Conservation (phyloP, 345 rosid genomes). For the Melaleuca alternifolia region DNA sequence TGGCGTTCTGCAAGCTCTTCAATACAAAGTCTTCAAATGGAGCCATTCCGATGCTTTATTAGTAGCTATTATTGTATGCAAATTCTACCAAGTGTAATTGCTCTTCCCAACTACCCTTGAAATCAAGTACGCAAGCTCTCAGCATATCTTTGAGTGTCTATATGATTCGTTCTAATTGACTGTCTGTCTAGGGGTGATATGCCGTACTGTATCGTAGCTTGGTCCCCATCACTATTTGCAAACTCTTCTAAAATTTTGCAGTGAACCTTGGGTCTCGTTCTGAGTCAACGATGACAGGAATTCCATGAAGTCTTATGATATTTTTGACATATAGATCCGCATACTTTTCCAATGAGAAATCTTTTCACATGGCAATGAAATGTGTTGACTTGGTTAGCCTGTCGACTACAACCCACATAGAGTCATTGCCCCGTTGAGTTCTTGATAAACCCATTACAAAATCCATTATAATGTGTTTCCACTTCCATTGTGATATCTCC, state of each 20-base stretch:
- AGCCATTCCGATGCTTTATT: neutral
- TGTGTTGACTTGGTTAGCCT: neutral
- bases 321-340: neutral
- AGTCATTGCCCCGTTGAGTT: neutral
- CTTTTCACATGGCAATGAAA: neutral
- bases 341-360: neutral
- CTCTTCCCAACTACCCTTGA: neutral
- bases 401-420: neutral
- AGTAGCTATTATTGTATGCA: neutral
- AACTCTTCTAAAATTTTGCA: neutral
- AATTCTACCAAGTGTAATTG: neutral
- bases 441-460: neutral
- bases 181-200: neutral
- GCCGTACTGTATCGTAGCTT: neutral
- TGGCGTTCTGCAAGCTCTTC: too few species aligned
- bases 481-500: neutral
- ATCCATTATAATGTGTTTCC: neutral
- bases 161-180: neutral
- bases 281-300: neutral
- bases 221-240: neutral
- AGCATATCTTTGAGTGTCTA: neutral
- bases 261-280: neutral
- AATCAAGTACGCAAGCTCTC: neutral
- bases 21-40: neutral
- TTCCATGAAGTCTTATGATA: neutral